phyloP scores from a whole-genome alignment of 495 filamentous ascomycete genomes.

The Diplogelasinospora grovesii region DNA sequence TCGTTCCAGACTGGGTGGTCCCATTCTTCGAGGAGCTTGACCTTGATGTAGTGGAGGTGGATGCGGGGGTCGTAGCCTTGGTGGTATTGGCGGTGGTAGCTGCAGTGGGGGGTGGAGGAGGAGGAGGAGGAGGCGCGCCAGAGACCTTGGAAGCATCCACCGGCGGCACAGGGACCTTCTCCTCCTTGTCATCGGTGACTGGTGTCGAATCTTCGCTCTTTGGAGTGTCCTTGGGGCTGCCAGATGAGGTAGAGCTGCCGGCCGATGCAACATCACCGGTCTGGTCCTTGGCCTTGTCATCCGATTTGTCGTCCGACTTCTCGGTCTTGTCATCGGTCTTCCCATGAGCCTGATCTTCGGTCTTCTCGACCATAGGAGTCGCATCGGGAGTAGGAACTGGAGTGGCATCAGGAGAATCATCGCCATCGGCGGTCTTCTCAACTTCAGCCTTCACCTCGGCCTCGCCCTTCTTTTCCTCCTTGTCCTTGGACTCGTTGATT shows the following conservation, averaged over 20 bases:
- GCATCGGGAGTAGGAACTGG: constrained; percentile 19
- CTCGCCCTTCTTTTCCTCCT: constrained; percentile 10
- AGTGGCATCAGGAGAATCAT: constrained; percentile 16
- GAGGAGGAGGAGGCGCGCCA: constrained; percentile 19
- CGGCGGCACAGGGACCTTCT: constrained; percentile 27
- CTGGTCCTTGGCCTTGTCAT: constrained; percentile 4
- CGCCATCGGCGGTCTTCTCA: constrained; percentile 12
- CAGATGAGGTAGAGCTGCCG: constrained; percentile 16
- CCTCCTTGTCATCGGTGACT: constrained; percentile 15
- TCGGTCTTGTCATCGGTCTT: neutral
- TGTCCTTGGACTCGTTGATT: constrained; percentile 1
- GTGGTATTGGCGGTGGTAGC: neutral
- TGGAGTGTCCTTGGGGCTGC: constrained; percentile 23
- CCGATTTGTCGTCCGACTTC: constrained; percentile 11
- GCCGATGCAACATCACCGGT: constrained; percentile 6
- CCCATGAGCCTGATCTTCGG: constrained; percentile 11
- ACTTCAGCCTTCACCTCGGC: constrained; percentile 1
- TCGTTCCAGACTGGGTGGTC: constrained; percentile 10
- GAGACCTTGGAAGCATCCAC: constrained; percentile 16
- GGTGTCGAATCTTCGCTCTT: constrained; percentile 22
- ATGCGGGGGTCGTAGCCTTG: neutral
- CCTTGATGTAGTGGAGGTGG: constrained; percentile 9
- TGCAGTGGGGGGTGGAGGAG: neutral
- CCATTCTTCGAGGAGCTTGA: neutral
- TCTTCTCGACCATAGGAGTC: constrained; percentile 23